Conservation (phyloP, 306 rosid genomes). For the Hylodesmum podocarpum region DNA sequence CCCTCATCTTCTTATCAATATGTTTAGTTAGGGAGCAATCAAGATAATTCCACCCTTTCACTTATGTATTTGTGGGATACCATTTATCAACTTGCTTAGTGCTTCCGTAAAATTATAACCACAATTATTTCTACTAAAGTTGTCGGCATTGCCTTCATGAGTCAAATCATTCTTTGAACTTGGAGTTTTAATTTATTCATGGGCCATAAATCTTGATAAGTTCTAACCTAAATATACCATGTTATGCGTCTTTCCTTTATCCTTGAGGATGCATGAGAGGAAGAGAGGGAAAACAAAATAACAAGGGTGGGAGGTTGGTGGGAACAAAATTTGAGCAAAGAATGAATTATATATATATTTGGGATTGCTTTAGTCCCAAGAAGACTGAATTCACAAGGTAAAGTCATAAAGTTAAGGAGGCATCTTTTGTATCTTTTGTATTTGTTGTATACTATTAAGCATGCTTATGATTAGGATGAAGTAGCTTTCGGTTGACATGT, state of each 20-base stretch:
- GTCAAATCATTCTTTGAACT: constrained; percentile 25
- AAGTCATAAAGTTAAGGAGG: constrained; percentile 29
- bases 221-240: neutral
- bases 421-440: neutral
- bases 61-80: neutral
- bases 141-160: constrained; percentile 23
- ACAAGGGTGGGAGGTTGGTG: constrained; percentile 16
- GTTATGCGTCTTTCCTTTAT: neutral
- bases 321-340: constrained; percentile 4
- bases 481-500: constrained; percentile 33
- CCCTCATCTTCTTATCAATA: neutral
- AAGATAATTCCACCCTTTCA: constrained; percentile 11
- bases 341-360: constrained; percentile 30
- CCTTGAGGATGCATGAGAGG: neutral
- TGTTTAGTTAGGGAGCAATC: constrained; percentile 18
- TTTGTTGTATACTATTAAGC: constrained; percentile 19
- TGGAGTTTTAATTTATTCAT: neutral
- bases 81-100: neutral
- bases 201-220: neutral
- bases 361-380: constrained; percentile 44
- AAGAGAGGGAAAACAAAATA: neutral
- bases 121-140: constrained; percentile 23
- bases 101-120: constrained; percentile 1
- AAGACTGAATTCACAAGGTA: constrained; percentile 19
- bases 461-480: constrained; percentile 37